These are phyloP conservation scores for Populus deltoides DNA, from an alignment of 345 rosid species.

Conservation along the genomic window DNA sequence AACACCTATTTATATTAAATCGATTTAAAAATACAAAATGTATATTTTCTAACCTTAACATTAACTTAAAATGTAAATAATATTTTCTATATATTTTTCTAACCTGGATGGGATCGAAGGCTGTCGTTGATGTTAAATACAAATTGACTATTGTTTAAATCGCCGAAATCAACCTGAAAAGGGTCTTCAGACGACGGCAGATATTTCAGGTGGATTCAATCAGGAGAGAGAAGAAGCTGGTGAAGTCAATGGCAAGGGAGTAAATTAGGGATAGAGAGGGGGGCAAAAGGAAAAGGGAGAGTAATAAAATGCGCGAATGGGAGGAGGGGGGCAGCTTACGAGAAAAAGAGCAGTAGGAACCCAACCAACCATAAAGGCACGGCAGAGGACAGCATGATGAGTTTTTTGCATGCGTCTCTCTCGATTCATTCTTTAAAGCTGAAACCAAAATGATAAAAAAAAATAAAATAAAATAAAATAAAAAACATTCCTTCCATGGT, in stretches of 20 bases:
- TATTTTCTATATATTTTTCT: no score
- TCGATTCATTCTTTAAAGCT: conserved; percentile 45
- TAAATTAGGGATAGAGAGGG: neutral
- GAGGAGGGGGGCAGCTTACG: neutral
- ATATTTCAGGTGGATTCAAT: no score
- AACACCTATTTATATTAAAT: no score
- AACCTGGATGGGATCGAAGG: neutral
- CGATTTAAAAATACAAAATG: no score
- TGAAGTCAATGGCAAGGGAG: neutral
- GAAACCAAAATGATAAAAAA: neutral
- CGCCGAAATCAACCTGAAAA: neutral
- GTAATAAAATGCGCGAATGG: neutral
- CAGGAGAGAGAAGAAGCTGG: neutral
- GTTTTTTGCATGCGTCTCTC: conserved; percentile 83
- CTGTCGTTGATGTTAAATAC: no score
- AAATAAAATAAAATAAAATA: no score
- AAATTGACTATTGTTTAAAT: no score
- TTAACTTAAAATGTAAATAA: no score
- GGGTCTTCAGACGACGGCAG: fast-evolving
- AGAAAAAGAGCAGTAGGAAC: conserved; percentile 24
- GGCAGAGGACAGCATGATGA: conserved; percentile 70
- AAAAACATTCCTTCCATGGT: no score
- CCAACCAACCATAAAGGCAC: conserved; percentile 32
- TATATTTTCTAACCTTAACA: no score
- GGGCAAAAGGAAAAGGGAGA: neutral